Evolutionary conservation across 192 early-diverging fungal species (phyloP).

Genomic region (Ambispora gerdemannii): DNA sequence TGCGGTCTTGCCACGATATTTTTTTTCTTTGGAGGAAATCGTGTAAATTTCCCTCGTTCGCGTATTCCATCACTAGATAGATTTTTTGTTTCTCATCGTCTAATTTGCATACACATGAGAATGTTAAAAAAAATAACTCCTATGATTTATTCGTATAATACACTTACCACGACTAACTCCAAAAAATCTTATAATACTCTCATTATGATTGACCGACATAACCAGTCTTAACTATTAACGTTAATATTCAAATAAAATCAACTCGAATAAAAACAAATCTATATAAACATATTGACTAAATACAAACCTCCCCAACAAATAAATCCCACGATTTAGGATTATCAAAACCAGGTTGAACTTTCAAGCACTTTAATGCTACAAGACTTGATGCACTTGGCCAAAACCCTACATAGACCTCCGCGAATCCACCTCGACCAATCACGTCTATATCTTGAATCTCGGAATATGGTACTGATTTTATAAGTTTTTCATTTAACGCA

Average conservation of each 20-base stretch:
- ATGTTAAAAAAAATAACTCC: neutral
- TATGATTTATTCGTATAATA: neutral
- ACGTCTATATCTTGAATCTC: neutral
- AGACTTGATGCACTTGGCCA: neutral
- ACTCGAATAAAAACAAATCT: too few species aligned
- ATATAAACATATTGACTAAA: too few species aligned
- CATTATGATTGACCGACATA: neutral
- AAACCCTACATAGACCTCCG: neutral
- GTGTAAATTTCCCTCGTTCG: slow-evolving; percentile 36
- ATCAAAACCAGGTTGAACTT: neutral
- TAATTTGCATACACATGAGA: neutral
- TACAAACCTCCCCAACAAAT: neutral
- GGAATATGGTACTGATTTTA: neutral
- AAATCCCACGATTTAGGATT: neutral
- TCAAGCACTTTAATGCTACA: neutral
- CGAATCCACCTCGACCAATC: neutral
- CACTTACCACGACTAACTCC: neutral
- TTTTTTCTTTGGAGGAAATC: slow-evolving; percentile 36
- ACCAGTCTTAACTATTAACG: neutral
- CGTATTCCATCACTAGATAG: slow-evolving; percentile 39
- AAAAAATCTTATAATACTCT: neutral
- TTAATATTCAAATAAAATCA: too few species aligned
- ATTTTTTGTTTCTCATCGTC: slow-evolving; percentile 25
- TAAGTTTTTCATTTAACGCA: neutral
- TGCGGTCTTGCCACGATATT: slow-evolving; percentile 36